Percentiles rank a stretch among this genome's conserved stretches.
Evolutionary conservation across 306 rosid genomes (phyloP).

Genomic region (Cucurbita ficifolia): DNA sequence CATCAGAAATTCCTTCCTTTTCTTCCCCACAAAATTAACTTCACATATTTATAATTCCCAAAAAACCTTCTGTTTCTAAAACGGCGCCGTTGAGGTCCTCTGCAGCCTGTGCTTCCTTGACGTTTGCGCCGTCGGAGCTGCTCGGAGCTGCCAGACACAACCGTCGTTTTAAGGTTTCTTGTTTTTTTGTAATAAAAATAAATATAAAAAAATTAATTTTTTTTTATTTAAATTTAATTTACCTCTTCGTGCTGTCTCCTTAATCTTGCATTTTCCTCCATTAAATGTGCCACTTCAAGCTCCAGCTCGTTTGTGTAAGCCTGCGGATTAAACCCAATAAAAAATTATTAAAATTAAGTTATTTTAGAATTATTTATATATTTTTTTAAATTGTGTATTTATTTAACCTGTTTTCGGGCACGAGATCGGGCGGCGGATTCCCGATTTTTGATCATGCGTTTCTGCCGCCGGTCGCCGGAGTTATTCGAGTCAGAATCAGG

Average conservation of each 20-base stretch:
- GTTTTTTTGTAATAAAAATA: too few species aligned
- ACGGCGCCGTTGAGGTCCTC: slow-evolving; percentile 71
- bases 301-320: slow-evolving; percentile 77
- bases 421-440: slow-evolving; percentile 93
- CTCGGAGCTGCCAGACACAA: slow-evolving; percentile 18
- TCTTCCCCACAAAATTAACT: not conserved
- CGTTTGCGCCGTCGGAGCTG: not conserved
- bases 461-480: slow-evolving; percentile 25
- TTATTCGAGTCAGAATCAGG: slow-evolving; percentile 15
- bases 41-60: not conserved
- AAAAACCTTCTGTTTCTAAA: slow-evolving; percentile 22
- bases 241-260: slow-evolving; percentile 56
- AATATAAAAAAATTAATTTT: too few species aligned
- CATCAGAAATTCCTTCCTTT: not conserved
- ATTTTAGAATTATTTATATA: too few species aligned
- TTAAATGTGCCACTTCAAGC: slow-evolving; percentile 33
- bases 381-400: not conserved
- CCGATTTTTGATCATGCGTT: slow-evolving; percentile 83
- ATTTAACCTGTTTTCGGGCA: slow-evolving; percentile 72
- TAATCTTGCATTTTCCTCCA: slow-evolving; percentile 56
- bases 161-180: not conserved
- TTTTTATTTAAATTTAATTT: too few species aligned
- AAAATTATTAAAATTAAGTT: too few species aligned
- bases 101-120: slow-evolving; percentile 35
- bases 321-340: slow-evolving; percentile 21